Evolutionary conservation across 1,139 yeast species (phyloP).

Genomic region (Candida labiduridarum): DNA sequence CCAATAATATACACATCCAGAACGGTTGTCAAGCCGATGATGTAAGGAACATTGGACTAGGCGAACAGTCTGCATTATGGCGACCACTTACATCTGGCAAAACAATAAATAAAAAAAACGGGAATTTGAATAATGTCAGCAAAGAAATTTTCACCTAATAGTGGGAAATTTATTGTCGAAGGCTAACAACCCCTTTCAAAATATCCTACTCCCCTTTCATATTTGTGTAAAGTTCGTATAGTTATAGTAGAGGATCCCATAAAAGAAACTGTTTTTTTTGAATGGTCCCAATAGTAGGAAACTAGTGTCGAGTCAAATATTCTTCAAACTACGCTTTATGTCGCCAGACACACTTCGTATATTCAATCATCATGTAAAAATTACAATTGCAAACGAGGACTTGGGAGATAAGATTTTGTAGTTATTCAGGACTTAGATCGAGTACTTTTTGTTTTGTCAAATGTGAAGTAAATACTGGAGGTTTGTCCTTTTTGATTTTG

Average conservation of each 20-base stretch:
- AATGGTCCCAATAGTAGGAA: not conserved
- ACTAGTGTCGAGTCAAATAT: not conserved
- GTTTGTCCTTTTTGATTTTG: not conserved
- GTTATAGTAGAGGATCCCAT: not conserved
- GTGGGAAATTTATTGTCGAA: not conserved
- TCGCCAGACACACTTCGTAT: too few species aligned
- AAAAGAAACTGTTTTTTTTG: not conserved
- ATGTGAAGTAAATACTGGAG: too few species aligned
- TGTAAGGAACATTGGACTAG: not conserved
- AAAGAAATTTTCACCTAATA: not conserved
- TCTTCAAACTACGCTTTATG: not conserved
- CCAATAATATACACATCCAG: not conserved
- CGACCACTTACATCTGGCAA: not conserved
- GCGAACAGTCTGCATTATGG: not conserved
- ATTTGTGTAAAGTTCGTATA: conserved; percentile 1
- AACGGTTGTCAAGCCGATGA: conserved; percentile 3
- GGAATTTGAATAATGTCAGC: not conserved
- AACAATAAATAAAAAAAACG: not conserved
- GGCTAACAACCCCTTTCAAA: not conserved
- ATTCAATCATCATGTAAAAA: too few species aligned
- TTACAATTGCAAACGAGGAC: too few species aligned
- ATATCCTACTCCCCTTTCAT: not conserved
- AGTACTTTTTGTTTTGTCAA: too few species aligned
- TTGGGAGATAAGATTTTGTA: too few species aligned
- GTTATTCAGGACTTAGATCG: too few species aligned